Evolutionary conservation across 306 rosid species (phyloP).

Genomic region (Pachyrhizus erosus): DNA sequence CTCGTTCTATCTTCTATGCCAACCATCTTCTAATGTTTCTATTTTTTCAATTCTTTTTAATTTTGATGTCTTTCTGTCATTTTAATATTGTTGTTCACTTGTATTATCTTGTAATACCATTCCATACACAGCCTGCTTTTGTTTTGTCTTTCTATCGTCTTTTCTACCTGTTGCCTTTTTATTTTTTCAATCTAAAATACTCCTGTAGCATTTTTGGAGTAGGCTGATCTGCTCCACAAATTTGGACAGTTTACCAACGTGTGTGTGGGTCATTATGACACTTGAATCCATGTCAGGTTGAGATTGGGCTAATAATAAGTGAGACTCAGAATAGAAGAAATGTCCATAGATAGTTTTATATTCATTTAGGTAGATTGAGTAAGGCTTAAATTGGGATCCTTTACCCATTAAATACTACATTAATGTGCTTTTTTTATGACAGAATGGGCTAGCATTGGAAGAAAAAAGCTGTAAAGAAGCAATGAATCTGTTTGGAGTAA

Average conservation of each 20-base stretch:
- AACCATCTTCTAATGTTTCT: neutral
- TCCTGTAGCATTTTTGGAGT: neutral
- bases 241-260: neutral
- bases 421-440: constrained; percentile 34
- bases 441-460: constrained; percentile 73
- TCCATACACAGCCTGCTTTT: neutral
- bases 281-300: neutral
- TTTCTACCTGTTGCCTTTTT: neutral
- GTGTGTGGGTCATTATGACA: neutral
- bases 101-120: neutral
- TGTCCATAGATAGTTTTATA: constrained; percentile 3
- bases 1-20: neutral
- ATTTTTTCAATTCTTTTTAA: neutral
- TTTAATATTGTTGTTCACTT: neutral
- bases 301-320: constrained; percentile 6
- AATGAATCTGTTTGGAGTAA: constrained; percentile 64
- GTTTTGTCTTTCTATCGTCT: neutral
- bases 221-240: neutral
- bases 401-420: constrained; percentile 9
- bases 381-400: constrained; percentile 6
- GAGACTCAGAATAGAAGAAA: constrained; percentile 8
- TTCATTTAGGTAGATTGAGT: neutral
- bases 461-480: constrained; percentile 59
- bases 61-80: neutral
- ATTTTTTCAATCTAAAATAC: neutral